Base-by-base conservation (phyloP, 805 yeast species). In the Metschnikowia henanensis region DNA sequence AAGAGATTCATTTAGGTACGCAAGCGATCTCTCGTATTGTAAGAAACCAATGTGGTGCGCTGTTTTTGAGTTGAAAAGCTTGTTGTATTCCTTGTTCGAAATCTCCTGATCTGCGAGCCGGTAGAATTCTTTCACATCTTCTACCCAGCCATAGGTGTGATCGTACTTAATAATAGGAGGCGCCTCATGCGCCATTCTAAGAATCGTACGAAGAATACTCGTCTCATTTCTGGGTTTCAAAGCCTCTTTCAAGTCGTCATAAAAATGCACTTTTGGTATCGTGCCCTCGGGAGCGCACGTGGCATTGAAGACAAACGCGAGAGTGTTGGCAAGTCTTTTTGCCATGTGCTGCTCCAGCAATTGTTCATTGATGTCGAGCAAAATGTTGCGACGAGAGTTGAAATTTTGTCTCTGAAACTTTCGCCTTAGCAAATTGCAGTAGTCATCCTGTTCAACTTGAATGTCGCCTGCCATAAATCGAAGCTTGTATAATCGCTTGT, bases 401-500 rank as follows among this genome's bases (percentile, higher is more conserved):
- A 44, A 42, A 34, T 47, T 47, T 15, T 30, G 30, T 29, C 21
- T 36, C 9, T 18, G 7, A 31, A 69, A 62, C 18, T 37, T 46
- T 30, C 70, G 51, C 39, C 66, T 56, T 33, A 68, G 28, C 9
- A 60, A 37, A 8, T 50, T 55, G 20, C 44, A 45, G 46, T 59
- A 66, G 22, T 50, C 44, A 7, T 51, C 41, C 34, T 39, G 40
- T 23, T 43, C 47, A 15, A 18, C 33, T 17, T 30, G 29, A 7
- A 51, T 54, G 6, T 44, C 45, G 22, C 55, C 57, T 4, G 62
- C 47, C 32, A 63, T 35, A 23, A 59, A 48, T 15, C 75, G 58
- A 17, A 70, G 53, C 25, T 57, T 54, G 48, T 51, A 69, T 33
- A 70, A 61, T 35, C 53, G 59, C 46, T 62, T 68, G 47, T 71